Evolutionary conservation across 2,329 filamentous ascomycete genomes (phyloP), one percentile per base, ranked within the genome.

Genomic region (Talaromyces sp.): DNA sequence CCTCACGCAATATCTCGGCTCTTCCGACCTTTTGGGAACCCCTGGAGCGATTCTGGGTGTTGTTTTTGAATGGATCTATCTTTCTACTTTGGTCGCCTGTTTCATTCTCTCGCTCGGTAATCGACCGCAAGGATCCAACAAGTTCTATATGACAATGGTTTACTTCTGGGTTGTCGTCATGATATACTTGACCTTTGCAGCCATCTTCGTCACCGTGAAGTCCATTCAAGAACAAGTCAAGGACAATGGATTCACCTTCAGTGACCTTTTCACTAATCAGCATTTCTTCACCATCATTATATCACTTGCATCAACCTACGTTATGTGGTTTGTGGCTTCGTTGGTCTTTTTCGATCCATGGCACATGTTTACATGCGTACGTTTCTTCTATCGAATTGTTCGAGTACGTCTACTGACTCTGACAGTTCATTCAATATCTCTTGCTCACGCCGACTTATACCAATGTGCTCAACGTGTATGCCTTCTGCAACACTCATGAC

Each of bases 401-500:
- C 5, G 21, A 16, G 42, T 55, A 40, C 48, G 12, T 44, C 14
- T 54, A 37, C 46, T 61, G 12, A 63, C 28, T 50, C 8, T 59
- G 18, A n/a, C 63, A 89, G 63, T 92, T 98, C 77, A 76, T 92
- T 56, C 95, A 98, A 84, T 99, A 99, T 76, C 87, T 98, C 69
- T 86, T 98, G 46, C 84, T 99, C 63, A 96, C 93, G 0, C 95
- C 95, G 0, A 96, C 93, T 0, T 99, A 96, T 79, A 96, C 96
- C 81, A 99, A 98, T 78, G 93, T 98, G 64, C 87, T 99, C 71
- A 66, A 98, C 81, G 95, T 99, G 63, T 99, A 98, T 78, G 93
- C 93, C 65, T 99, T 99, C 79, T 98, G 93, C 80, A 97, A 97
- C 79, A 96, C 93, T 28, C 93, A 97, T 83, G 93, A 97, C 73